Conservation (phyloP, 139 green algal species). For the Micractinium sp. region DNA sequence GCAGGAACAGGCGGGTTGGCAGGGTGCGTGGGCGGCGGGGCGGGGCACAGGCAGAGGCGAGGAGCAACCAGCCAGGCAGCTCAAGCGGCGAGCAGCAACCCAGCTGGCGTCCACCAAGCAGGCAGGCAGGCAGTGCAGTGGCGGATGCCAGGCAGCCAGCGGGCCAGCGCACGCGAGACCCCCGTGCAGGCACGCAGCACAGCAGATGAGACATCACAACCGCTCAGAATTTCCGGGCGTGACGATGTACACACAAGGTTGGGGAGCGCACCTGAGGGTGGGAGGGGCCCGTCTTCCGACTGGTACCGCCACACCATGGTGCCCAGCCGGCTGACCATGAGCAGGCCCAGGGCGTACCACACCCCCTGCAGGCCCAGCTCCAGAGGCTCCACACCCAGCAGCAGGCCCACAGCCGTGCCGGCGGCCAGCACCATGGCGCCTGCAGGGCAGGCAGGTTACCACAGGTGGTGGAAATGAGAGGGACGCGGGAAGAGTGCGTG, state of each 20-base stretch:
- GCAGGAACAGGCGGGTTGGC: background rate
- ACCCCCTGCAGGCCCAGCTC: slow-evolving; percentile 56
- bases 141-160: background rate
- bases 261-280: background rate
- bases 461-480: background rate
- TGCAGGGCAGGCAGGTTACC: background rate
- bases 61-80: too few relatives aligned
- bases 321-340: slow-evolving; percentile 57
- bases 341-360: slow-evolving; percentile 56
- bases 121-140: too few relatives aligned
- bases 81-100: too few relatives aligned
- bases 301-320: slow-evolving; percentile 64
- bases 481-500: too few relatives aligned
- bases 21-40: background rate
- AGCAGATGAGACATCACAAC: background rate
- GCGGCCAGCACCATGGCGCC: slow-evolving; percentile 61
- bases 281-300: slow-evolving; percentile 35
- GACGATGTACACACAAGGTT: too few relatives aligned
- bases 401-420: slow-evolving; percentile 36
- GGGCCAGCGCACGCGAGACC: background rate
- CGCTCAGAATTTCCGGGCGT: too few relatives aligned
- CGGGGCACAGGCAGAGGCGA: too few relatives aligned
- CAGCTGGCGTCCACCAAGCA: too few relatives aligned
- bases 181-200: background rate
- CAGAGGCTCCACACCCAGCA: slow-evolving; percentile 46